Conservation (phyloP, 176 grass and related monocot species). For the Bolboschoenus planiculmis region DNA sequence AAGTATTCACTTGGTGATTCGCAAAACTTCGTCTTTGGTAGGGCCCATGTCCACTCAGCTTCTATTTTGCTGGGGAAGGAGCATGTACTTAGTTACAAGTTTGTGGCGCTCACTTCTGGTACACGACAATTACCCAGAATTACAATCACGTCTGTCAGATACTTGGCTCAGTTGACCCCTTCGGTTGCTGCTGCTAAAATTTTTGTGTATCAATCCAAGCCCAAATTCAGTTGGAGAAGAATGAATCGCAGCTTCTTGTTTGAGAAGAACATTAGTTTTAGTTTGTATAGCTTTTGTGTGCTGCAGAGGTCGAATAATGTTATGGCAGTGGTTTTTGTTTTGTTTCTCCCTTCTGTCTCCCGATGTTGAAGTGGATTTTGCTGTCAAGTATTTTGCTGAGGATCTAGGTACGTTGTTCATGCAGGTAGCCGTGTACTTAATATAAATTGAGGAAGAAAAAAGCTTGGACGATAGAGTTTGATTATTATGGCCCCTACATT, state of each 20-base stretch:
- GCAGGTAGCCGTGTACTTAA: no score
- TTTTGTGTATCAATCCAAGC: constrained; percentile 87
- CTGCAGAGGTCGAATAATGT: not conserved
- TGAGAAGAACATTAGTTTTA: not conserved
- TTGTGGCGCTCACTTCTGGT: constrained; percentile 73
- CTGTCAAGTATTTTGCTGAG: not conserved
- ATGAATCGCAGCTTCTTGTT: constrained; percentile 24
- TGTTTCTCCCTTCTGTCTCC: not conserved
- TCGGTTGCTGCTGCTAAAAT: constrained; percentile 42
- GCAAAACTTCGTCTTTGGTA: constrained; percentile 88
- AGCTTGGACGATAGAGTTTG: no score
- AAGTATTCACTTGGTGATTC: constrained; percentile 84
- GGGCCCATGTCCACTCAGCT: constrained; percentile 67
- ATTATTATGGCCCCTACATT: no score
- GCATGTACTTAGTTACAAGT: constrained; percentile 66
- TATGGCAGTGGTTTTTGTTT: not conserved
- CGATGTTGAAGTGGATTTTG: not conserved
- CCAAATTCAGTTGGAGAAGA: constrained; percentile 50
- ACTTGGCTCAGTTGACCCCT: constrained; percentile 66
- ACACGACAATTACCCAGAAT: constrained; percentile 66
- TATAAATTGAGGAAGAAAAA: no score
- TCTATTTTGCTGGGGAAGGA: constrained; percentile 70
- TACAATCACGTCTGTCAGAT: constrained; percentile 70
- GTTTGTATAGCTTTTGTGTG: constrained; percentile 12
- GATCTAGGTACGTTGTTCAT: not conserved